Percentiles rank a stretch among this genome's conserved stretches.
Evolutionary conservation across 2,329 filamentous ascomycete species (phyloP).

Genomic region (Pyricularia grisea): DNA sequence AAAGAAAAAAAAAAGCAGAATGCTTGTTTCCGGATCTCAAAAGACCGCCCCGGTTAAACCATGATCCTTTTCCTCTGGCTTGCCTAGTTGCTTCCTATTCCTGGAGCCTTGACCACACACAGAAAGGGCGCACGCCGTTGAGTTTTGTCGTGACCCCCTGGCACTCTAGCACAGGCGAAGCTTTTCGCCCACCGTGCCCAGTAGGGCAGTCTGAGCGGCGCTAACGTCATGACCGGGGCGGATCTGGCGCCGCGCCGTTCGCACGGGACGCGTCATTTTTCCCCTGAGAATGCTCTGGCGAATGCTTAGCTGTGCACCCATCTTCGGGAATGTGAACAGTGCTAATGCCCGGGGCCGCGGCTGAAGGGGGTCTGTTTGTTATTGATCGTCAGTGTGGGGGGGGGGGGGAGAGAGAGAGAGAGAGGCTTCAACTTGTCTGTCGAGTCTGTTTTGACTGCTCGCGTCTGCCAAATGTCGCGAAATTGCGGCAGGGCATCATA

Average conservation of each 20-base stretch:
- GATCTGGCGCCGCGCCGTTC: not conserved
- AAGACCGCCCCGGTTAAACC: not conserved
- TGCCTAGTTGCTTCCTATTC: too few relatives aligned
- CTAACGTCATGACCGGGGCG: not conserved
- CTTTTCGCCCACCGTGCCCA: too few relatives aligned
- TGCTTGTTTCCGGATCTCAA: not conserved
- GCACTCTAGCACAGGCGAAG: too few relatives aligned
- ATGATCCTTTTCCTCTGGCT: too few relatives aligned
- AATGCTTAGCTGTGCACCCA: not conserved
- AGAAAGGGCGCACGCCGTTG: too few relatives aligned
- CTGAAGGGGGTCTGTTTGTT: not conserved
- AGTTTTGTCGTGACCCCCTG: too few relatives aligned
- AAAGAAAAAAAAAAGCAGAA: not conserved
- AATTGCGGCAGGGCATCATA: not conserved
- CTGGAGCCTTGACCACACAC: not conserved
- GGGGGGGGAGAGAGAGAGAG: too few relatives aligned
- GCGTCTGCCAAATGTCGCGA: not conserved
- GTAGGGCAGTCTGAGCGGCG: not conserved
- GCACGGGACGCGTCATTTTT: not conserved
- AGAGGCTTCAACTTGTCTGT: not conserved
- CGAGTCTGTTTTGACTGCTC: not conserved
- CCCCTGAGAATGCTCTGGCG: not conserved
- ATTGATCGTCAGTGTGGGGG: too few relatives aligned
- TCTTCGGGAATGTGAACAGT: not conserved
- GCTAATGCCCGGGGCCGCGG: not conserved